These are phyloP conservation scores for Akanthomyces uredinophilus DNA, from an alignment of 2,329 filamentous ascomycete species.

Conservation along the genomic window DNA sequence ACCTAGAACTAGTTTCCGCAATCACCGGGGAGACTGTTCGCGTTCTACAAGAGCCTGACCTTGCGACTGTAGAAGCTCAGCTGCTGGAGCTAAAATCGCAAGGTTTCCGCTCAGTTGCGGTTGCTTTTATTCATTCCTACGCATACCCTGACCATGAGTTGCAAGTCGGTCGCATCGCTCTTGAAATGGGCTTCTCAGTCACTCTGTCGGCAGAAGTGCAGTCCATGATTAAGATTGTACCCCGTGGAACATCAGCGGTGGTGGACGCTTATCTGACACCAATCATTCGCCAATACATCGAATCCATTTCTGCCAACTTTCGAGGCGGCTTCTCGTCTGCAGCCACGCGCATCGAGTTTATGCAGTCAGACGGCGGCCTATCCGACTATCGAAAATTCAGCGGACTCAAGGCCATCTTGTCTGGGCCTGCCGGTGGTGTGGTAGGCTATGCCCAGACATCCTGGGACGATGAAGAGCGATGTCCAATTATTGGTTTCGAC, in stretches of 20 bases:
- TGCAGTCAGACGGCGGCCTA: conserved; percentile 56
- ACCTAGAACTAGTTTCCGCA: conserved; percentile 58
- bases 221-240: conserved; percentile 41
- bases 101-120: conserved; percentile 47
- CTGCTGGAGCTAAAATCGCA: conserved; percentile 56
- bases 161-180: conserved; percentile 30
- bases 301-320: conserved; percentile 32
- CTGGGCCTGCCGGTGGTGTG: conserved; percentile 71
- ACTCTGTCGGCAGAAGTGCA: conserved; percentile 33
- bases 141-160: conserved; percentile 51
- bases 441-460: conserved; percentile 71
- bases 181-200: conserved; percentile 38
- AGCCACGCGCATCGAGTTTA: conserved; percentile 60
- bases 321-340: conserved; percentile 29
- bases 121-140: conserved; percentile 72
- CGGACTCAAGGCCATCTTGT: conserved; percentile 64
- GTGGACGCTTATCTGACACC: conserved; percentile 42
- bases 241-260: conserved; percentile 37
- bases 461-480: conserved; percentile 62
- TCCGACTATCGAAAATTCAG: conserved; percentile 58
- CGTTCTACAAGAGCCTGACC: conserved; percentile 56
- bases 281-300: conserved; percentile 31
- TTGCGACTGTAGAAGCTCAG: conserved; percentile 47
- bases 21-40: conserved; percentile 65
- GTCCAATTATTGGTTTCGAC: conserved; percentile 71